These are phyloP conservation scores for Vigna unguiculata DNA, from an alignment of 306 rosid genomes.

Conservation along the genomic window DNA sequence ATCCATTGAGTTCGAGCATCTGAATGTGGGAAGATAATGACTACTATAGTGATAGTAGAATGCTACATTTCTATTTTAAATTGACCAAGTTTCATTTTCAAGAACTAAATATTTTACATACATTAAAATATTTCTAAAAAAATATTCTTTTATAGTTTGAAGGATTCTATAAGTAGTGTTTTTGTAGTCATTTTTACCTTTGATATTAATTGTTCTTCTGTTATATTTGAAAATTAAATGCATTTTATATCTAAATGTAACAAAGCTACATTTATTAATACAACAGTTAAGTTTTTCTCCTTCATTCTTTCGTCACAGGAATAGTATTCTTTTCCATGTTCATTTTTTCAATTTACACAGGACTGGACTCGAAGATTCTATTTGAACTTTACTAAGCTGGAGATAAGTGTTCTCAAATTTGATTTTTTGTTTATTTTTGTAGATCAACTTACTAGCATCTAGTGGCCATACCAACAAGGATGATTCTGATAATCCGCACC, in stretches of 20 bases:
- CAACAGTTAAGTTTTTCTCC: not conserved
- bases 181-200: not conserved
- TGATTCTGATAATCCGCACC: constrained; percentile 42
- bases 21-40: constrained; percentile 26
- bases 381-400: not conserved
- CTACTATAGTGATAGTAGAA: not conserved
- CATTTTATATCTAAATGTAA: constrained; percentile 7
- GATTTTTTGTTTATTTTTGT: constrained; percentile 33
- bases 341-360: not conserved
- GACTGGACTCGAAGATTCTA: constrained; percentile 8
- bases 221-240: constrained; percentile 6
- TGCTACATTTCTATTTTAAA: constrained; percentile 10
- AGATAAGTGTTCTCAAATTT: constrained; percentile 2
- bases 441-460: constrained; percentile 77
- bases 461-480: constrained; percentile 54
- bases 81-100: constrained; percentile 22
- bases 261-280: not conserved
- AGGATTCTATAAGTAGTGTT: not conserved
- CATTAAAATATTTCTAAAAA: not conserved
- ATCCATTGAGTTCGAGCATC: constrained; percentile 9
- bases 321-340: constrained; percentile 12
- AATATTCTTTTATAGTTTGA: not conserved
- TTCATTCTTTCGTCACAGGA: not conserved
- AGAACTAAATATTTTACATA: constrained; percentile 13
- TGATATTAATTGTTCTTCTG: not conserved